Percentiles rank a stretch among this genome's conserved stretches.
Evolutionary conservation across 2,329 filamentous ascomycete genomes (phyloP).

Genomic region (Dothistroma pini): DNA sequence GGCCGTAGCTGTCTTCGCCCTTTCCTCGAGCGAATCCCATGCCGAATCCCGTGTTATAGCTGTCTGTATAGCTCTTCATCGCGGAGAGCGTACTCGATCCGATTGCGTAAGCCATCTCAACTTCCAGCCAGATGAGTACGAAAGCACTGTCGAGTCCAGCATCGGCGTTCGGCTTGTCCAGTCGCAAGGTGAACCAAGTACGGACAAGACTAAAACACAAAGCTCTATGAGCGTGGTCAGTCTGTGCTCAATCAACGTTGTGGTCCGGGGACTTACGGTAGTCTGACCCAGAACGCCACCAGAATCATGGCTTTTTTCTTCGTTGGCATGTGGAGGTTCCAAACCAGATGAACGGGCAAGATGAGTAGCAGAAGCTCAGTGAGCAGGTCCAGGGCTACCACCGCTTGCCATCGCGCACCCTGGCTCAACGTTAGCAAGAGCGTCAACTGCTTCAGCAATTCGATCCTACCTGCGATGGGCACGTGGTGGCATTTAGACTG

Average conservation of each 20-base stretch:
- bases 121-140: constrained; percentile 36
- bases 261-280: constrained; percentile 30
- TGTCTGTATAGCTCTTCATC: constrained; percentile 41
- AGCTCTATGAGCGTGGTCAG: constrained; percentile 24
- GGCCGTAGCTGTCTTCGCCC: constrained; percentile 28
- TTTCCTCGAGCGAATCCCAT: constrained; percentile 31
- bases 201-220: constrained; percentile 36
- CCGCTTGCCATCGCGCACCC: constrained; percentile 36
- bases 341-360: constrained; percentile 35
- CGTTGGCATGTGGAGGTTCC: constrained; percentile 37
- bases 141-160: constrained; percentile 33
- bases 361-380: constrained; percentile 35
- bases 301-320: constrained; percentile 36
- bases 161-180: constrained; percentile 28
- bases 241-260: neutral
- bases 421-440: constrained; percentile 14
- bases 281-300: constrained; percentile 37
- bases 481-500: constrained; percentile 23
- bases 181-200: constrained; percentile 34
- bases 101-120: constrained; percentile 41
- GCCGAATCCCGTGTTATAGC: constrained; percentile 42
- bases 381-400: constrained; percentile 40
- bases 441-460: neutral
- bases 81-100: constrained; percentile 43
- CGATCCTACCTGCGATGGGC: constrained; percentile 27